These are phyloP conservation scores for Sophora flavescens DNA, from an alignment of 306 rosid species.

Conservation along the genomic window DNA sequence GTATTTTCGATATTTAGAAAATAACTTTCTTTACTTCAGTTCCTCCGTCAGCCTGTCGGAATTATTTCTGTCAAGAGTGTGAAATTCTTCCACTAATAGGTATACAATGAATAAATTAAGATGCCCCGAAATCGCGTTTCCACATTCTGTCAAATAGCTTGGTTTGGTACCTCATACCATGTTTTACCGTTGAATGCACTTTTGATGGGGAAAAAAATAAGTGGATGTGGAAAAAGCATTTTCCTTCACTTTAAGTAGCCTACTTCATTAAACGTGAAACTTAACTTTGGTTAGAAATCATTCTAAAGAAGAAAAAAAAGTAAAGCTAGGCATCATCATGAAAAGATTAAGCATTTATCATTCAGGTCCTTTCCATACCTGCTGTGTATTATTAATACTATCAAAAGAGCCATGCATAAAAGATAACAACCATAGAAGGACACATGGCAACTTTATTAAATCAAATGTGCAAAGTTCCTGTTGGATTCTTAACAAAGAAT, in stretches of 20 bases:
- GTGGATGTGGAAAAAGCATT: too few species aligned
- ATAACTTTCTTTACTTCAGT: too few species aligned
- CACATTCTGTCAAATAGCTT: too few species aligned
- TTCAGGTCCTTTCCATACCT: conserved; percentile 29
- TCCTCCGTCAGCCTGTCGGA: too few species aligned
- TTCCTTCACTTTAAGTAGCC: conserved; percentile 23
- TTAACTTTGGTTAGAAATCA: conserved; percentile 28
- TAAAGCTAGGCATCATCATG: conserved; percentile 27
- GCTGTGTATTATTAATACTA: background rate
- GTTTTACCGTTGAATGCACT: too few species aligned
- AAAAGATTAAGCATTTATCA: conserved; percentile 35
- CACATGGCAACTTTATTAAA: conserved; percentile 56
- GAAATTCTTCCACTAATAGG: too few species aligned
- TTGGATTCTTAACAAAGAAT: conserved; percentile 44
- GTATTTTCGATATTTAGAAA: too few species aligned
- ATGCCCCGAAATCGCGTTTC: too few species aligned
- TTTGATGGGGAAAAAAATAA: too few species aligned
- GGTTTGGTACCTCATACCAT: too few species aligned
- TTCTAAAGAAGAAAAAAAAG: conserved; percentile 40
- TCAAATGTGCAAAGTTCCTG: conserved; percentile 34
- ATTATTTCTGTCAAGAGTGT: too few species aligned
- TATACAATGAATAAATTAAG: too few species aligned
- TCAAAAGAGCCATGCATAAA: conserved; percentile 40
- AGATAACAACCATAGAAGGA: conserved; percentile 33
- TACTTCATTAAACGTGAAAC: conserved; percentile 25